Conservation (phyloP, 202 grass and related monocot species). For the Carex arenaria region DNA sequence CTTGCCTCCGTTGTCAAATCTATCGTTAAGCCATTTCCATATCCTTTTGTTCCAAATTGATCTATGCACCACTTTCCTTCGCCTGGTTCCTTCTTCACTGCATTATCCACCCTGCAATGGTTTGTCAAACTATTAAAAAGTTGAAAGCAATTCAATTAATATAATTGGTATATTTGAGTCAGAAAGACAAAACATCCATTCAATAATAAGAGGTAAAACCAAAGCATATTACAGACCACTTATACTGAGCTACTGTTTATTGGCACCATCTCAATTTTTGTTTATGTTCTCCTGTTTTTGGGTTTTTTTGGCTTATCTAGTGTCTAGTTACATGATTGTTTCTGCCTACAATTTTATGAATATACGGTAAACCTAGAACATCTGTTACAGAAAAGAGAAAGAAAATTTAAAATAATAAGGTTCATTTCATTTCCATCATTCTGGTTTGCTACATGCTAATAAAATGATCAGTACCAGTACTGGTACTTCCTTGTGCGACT, state of each 20-base stretch:
- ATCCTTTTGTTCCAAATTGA: constrained; percentile 2
- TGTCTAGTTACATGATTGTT: background rate
- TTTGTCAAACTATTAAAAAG: background rate
- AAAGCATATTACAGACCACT: background rate
- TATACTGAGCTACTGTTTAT: background rate
- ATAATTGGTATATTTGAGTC: background rate
- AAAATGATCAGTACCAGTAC: background rate
- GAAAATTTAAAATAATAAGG: background rate
- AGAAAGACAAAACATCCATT: background rate
- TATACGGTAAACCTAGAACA: background rate
- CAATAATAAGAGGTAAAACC: background rate
- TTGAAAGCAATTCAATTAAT: background rate
- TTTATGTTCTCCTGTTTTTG: background rate
- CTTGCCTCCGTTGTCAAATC: constrained; percentile 12
- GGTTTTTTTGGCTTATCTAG: background rate
- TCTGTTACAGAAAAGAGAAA: background rate
- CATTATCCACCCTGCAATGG: background rate
- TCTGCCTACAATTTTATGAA: background rate
- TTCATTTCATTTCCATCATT: background rate
- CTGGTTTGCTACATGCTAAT: background rate
- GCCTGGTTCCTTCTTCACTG: background rate
- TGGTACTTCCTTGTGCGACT: background rate
- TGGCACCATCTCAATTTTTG: background rate
- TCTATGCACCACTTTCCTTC: constrained; percentile 5
- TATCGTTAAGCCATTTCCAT: constrained; percentile 2